Conservation (phyloP, 2,329 filamentous ascomycete species). For the Fusarium sp. region DNA sequence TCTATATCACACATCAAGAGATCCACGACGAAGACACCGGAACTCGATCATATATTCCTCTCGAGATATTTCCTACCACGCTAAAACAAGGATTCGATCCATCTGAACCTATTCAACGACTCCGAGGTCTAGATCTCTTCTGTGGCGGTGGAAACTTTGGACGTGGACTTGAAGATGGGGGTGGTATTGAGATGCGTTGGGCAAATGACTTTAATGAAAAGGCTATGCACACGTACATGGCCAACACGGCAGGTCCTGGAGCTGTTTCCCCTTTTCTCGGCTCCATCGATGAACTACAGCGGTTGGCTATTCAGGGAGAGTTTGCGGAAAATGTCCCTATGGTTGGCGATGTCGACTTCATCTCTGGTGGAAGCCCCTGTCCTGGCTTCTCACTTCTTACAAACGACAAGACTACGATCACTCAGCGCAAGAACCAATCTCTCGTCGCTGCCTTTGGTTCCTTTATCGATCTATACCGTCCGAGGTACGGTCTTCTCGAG, state of each 20-base stretch:
- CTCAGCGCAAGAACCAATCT: conserved; percentile 74
- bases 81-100: conserved; percentile 66
- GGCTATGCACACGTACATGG: conserved; percentile 76
- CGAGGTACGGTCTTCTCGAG: conserved; percentile 77
- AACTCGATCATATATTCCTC: conserved; percentile 45
- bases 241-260: conserved; percentile 60
- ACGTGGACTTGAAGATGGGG: conserved; percentile 75
- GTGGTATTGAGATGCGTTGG: conserved; percentile 69
- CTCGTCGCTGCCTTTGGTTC: conserved; percentile 79
- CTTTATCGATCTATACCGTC: conserved; percentile 76
- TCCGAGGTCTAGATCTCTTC: conserved; percentile 74
- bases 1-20: conserved; percentile 62
- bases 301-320: conserved; percentile 60
- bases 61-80: conserved; percentile 47
- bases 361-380: conserved; percentile 78
- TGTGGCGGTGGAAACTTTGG: conserved; percentile 82
- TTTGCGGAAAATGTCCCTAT: conserved; percentile 58
- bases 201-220: conserved; percentile 70
- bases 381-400: conserved; percentile 77
- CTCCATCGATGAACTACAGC: conserved; percentile 74
- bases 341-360: conserved; percentile 71
- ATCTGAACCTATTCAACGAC: conserved; percentile 44
- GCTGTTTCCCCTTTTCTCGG: conserved; percentile 67
- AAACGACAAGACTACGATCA: conserved; percentile 58
- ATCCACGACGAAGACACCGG: not conserved